A percentile compares a stretch with the other conserved stretches of the same genome.
These are phyloP conservation scores for Jacaranda copaia DNA, from an alignment of 257 asterid genomes.

Conservation along the genomic window DNA sequence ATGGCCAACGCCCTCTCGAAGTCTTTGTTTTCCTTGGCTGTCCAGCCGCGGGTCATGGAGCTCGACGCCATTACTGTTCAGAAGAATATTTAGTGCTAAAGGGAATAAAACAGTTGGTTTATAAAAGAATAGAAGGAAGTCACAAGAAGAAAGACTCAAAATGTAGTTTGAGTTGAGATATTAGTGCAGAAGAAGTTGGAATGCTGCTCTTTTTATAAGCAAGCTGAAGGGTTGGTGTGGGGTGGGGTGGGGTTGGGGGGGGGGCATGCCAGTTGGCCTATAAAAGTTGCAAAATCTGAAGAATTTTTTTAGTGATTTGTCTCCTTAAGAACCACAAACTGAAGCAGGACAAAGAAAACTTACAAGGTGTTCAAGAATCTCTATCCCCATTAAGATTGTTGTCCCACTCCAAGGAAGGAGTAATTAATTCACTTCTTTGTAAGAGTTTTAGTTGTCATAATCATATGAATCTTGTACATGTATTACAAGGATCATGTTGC, in stretches of 20 bases:
- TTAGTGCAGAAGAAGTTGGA: constrained; percentile 21
- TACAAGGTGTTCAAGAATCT: constrained; percentile 25
- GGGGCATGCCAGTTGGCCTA: constrained; percentile 44
- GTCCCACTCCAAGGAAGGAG: background rate
- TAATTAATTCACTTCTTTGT: background rate
- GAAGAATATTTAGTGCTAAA: background rate
- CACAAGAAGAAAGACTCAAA: background rate
- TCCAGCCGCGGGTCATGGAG: constrained; percentile 63
- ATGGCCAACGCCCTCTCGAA: constrained; percentile 81
- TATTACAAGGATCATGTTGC: no score
- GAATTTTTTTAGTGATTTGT: constrained; percentile 38
- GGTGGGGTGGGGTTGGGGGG: constrained; percentile 11
- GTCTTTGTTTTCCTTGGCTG: constrained; percentile 73
- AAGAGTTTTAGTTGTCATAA: constrained; percentile 7
- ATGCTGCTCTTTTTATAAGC: constrained; percentile 47
- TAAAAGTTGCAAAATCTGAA: constrained; percentile 35
- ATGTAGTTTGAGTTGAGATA: constrained; percentile 22
- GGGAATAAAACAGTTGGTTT: background rate
- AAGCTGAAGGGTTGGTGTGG: constrained; percentile 4
- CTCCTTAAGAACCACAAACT: constrained; percentile 54
- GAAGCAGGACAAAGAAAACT: constrained; percentile 25
- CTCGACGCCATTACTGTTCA: constrained; percentile 49
- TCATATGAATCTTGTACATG: constrained; percentile 19
- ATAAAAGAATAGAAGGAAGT: background rate
- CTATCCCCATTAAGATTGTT: background rate